Conservation (phyloP, 148 eudicot species). For the Silene latifolia region DNA sequence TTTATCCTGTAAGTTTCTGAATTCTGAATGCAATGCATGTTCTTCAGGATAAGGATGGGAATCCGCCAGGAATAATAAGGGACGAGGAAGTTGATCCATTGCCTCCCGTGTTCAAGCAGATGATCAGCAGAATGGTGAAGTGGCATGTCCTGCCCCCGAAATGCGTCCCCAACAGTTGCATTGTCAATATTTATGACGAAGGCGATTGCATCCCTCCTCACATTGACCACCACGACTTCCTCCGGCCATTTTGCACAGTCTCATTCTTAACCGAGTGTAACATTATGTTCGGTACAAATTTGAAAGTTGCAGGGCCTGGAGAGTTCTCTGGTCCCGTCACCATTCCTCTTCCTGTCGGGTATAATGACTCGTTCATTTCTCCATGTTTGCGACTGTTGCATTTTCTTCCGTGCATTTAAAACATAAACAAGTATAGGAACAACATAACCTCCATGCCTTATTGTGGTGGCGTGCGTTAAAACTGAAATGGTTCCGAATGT, state of each 20-base stretch:
- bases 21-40: constrained; percentile 9
- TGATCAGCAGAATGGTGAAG: constrained; percentile 52
- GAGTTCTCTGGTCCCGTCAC: constrained; percentile 56
- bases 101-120: constrained; percentile 51
- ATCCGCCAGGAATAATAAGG: constrained; percentile 57
- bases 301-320: constrained; percentile 42
- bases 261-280: constrained; percentile 56
- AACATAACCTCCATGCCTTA: too few relatives aligned
- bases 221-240: constrained; percentile 63
- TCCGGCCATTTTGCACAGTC: constrained; percentile 60
- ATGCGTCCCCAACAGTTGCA: constrained; percentile 60
- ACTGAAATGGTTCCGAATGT: background rate
- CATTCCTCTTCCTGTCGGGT: constrained; percentile 60
- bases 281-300: constrained; percentile 46
- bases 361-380: constrained; percentile 1
- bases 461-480: background rate
- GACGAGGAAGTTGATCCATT: constrained; percentile 63
- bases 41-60: constrained; percentile 55
- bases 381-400: background rate
- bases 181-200: constrained; percentile 55
- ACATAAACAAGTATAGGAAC: too few relatives aligned
- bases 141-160: constrained; percentile 60
- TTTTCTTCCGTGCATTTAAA: too few relatives aligned
- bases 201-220: constrained; percentile 72
- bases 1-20: constrained; percentile 4